A percentile compares a stretch with the other conserved stretches of the same genome.
Evolutionary conservation across 331 rosid genomes (phyloP).

Genomic region (Ulmus americana): DNA sequence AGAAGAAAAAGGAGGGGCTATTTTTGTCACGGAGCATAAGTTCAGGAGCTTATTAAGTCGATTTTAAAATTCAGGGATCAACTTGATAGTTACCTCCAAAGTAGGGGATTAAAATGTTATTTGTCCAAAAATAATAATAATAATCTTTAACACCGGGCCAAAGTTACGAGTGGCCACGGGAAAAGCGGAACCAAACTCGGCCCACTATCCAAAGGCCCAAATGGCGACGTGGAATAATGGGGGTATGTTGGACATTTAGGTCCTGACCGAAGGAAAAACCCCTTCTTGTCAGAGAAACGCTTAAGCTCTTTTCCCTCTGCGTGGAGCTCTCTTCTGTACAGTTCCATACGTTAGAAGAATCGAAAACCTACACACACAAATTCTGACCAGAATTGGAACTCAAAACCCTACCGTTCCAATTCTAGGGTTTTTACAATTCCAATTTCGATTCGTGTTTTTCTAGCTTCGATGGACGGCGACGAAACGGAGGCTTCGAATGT

Average conservation of each 20-base stretch:
- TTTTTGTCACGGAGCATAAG: no score
- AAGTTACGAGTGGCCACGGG: no score
- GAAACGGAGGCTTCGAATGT: constrained; percentile 30
- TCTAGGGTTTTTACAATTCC: constrained; percentile 21
- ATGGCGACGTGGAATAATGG: not conserved
- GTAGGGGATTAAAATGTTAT: no score
- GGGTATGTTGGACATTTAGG: constrained; percentile 1
- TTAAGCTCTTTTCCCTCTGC: constrained; percentile 1
- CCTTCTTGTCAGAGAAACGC: not conserved
- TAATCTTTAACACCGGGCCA: no score
- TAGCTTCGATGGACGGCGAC: constrained; percentile 30
- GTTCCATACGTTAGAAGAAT: not conserved
- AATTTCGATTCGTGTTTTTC: not conserved
- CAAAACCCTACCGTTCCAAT: constrained; percentile 30
- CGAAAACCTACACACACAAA: not conserved
- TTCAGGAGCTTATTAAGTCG: no score
- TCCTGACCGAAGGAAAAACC: not conserved
- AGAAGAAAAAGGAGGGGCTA: no score
- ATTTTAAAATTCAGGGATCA: no score
- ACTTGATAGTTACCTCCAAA: no score
- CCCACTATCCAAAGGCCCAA: constrained; percentile 1
- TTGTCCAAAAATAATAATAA: no score
- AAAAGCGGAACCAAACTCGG: not conserved
- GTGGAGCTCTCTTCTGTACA: constrained; percentile 1
- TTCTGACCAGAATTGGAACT: constrained; percentile 17